A percentile compares a stretch with the other conserved stretches of the same genome.
phyloP scores from a whole-genome alignment of 352 stramenopile genomes.

The Discostella stelligera region DNA sequence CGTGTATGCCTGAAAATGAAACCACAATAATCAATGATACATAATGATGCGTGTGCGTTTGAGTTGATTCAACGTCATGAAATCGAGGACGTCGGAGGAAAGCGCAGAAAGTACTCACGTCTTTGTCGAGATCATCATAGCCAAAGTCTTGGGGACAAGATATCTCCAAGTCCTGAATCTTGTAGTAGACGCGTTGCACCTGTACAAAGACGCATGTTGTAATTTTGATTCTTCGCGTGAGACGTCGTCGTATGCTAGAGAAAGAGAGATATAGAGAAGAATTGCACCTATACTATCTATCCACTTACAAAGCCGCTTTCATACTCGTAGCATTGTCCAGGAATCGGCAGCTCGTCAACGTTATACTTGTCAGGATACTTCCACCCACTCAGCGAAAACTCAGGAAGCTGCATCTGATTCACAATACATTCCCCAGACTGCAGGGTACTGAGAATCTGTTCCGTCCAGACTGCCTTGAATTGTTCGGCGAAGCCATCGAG shows the following conservation, averaged over 20 bases:
- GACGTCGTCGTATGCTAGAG: neutral
- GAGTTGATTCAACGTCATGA: neutral
- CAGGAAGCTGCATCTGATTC: constrained; percentile 19
- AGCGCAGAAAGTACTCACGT: constrained; percentile 6
- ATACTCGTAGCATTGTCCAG: constrained; percentile 38
- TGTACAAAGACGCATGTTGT: neutral
- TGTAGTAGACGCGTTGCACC: constrained; percentile 44
- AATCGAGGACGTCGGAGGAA: neutral
- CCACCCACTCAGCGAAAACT: constrained; percentile 47
- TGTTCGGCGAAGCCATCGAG: constrained; percentile 23
- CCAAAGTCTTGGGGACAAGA: constrained; percentile 38
- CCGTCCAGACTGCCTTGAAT: constrained; percentile 27
- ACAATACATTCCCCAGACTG: constrained; percentile 31
- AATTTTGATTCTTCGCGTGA: neutral
- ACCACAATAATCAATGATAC: neutral
- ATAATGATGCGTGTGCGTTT: neutral
- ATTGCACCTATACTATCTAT: neutral
- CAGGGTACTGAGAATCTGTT: constrained; percentile 12
- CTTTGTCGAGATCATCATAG: constrained; percentile 39
- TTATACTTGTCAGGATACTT: constrained; percentile 45
- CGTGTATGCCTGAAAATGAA: constrained; percentile 18
- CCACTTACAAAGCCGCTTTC: constrained; percentile 1
- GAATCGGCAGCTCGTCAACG: constrained; percentile 28
- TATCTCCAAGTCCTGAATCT: constrained; percentile 34
- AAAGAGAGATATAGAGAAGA: neutral